Conservation (phyloP, 331 rosid species). For the Phaseolus coccineus region DNA sequence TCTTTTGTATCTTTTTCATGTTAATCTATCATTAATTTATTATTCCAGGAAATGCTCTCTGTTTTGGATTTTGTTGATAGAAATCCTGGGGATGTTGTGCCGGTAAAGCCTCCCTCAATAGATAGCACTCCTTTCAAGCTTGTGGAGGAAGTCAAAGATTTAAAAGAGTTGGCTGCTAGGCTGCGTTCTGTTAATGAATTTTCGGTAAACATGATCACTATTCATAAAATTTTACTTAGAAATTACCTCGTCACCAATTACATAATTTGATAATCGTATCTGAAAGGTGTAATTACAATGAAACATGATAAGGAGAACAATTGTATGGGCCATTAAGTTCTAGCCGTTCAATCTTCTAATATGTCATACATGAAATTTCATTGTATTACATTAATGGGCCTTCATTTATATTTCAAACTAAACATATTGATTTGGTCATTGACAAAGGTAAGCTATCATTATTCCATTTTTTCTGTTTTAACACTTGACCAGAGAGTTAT, state of each 20-base stretch:
- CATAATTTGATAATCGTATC: constrained; percentile 5
- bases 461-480: not conserved
- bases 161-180: constrained; percentile 82
- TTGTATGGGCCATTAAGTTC: not conserved
- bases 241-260: not conserved
- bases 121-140: constrained; percentile 77
- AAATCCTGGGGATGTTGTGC: constrained; percentile 52
- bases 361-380: constrained; percentile 1
- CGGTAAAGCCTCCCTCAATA: constrained; percentile 62
- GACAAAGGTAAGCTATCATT: not conserved
- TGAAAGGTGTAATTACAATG: constrained; percentile 9
- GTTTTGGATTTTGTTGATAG: constrained; percentile 77
- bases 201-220: constrained; percentile 63
- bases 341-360: constrained; percentile 5
- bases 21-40: constrained; percentile 32
- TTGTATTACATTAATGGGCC: constrained; percentile 10
- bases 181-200: constrained; percentile 76
- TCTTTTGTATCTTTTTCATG: not conserved
- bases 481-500: not conserved
- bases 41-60: constrained; percentile 64
- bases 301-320: not conserved
- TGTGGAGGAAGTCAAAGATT: constrained; percentile 77
- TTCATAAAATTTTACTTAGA: not conserved
- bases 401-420: not conserved
- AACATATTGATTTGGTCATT: not conserved